phyloP scores from a whole-genome alignment of 768 basidiomycete genomes.

The Hygrocybe coccinea region DNA sequence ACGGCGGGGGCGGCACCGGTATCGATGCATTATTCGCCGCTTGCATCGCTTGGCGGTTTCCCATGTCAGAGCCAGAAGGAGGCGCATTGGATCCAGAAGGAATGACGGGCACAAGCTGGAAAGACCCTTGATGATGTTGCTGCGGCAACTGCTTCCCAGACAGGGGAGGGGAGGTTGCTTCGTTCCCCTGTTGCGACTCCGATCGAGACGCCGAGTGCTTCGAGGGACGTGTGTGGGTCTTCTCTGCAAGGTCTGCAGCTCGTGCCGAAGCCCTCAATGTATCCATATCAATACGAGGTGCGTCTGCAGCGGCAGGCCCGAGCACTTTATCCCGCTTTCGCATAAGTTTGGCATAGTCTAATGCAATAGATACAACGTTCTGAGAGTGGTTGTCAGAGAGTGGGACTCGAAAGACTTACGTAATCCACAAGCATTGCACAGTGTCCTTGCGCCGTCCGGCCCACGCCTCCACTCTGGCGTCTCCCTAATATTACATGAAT shows the following conservation, averaged over 20 bases:
- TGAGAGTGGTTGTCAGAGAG: slow-evolving; percentile 3
- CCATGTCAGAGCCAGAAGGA: slow-evolving; percentile 11
- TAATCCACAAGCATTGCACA: slow-evolving; percentile 83
- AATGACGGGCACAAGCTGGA: slow-evolving; percentile 46
- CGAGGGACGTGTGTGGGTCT: slow-evolving; percentile 22
- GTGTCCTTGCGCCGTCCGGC: slow-evolving; percentile 76
- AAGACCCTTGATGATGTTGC: slow-evolving; percentile 54
- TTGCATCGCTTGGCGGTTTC: slow-evolving; percentile 15
- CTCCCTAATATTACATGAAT: slow-evolving; percentile 82
- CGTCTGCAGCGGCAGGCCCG: slow-evolving; percentile 50
- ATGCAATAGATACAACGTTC: not conserved
- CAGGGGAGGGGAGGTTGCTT: slow-evolving; percentile 30
- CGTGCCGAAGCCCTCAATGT: slow-evolving; percentile 67
- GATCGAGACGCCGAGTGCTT: slow-evolving; percentile 9
- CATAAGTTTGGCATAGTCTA: slow-evolving; percentile 81
- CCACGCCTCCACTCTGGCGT: slow-evolving; percentile 88
- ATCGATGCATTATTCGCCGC: slow-evolving; percentile 7
- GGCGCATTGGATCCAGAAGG: slow-evolving; percentile 17
- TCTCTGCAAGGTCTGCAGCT: slow-evolving; percentile 47
- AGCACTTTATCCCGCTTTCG: slow-evolving; percentile 68
- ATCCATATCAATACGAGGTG: slow-evolving; percentile 64
- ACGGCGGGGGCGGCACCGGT: slow-evolving; percentile 19
- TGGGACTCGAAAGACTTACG: slow-evolving; percentile 46
- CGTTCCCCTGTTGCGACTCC: slow-evolving; percentile 26
- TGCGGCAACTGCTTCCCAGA: slow-evolving; percentile 24